Evolutionary conservation across 2,329 filamentous ascomycete species (phyloP).

Genomic region (Neocucurbitaria cava): DNA sequence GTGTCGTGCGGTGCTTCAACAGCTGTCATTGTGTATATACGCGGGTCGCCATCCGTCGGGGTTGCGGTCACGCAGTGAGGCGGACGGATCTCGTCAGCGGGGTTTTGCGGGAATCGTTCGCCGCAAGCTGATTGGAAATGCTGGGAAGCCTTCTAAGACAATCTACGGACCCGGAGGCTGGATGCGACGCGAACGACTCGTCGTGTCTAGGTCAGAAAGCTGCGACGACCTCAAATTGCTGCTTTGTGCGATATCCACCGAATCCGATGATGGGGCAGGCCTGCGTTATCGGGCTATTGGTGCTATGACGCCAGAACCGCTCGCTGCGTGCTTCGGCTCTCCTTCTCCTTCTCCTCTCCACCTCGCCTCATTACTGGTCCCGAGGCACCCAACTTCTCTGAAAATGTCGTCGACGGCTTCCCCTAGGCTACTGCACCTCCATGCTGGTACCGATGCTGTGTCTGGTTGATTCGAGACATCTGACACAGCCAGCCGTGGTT

Average conservation of each 20-base stretch:
- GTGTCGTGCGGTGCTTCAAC: slow-evolving; percentile 25
- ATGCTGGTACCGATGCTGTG: not conserved
- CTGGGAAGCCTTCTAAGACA: slow-evolving; percentile 10
- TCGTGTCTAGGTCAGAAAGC: slow-evolving; percentile 13
- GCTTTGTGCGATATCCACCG: slow-evolving; percentile 22
- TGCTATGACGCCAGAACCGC: slow-evolving; percentile 24
- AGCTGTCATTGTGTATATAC: slow-evolving; percentile 31
- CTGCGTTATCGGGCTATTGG: slow-evolving; percentile 13
- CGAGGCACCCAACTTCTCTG: not conserved
- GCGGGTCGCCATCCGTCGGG: slow-evolving; percentile 34
- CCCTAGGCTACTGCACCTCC: not conserved
- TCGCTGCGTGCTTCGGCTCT: slow-evolving; percentile 28
- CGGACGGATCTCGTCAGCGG: slow-evolving; percentile 36
- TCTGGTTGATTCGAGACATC: not conserved
- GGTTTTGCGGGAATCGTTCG: slow-evolving; percentile 27
- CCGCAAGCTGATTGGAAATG: slow-evolving; percentile 33
- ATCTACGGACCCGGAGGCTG: slow-evolving; percentile 3
- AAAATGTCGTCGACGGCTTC: slow-evolving; percentile 3
- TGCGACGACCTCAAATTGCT: slow-evolving; percentile 10
- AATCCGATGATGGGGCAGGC: slow-evolving; percentile 12
- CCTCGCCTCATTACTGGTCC: slow-evolving; percentile 1
- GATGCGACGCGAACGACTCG: slow-evolving; percentile 7
- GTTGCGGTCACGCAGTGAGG: slow-evolving; percentile 19
- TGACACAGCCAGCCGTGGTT: not conserved
- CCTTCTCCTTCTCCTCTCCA: slow-evolving; percentile 8